Conservation (phyloP, 1,284 basidiomycete species). For the Coniferiporia weirii region DNA sequence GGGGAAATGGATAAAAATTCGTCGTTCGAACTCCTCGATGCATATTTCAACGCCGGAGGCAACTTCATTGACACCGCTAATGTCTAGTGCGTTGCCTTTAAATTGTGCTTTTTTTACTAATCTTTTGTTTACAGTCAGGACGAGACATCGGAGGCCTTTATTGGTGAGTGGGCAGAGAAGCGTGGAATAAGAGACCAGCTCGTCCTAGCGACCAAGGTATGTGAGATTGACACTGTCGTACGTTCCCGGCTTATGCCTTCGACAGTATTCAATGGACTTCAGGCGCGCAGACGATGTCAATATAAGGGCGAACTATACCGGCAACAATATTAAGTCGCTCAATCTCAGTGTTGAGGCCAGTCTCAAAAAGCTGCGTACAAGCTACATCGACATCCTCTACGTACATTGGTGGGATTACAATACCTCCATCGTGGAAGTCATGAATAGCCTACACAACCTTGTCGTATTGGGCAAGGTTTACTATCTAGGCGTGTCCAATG, state of each 20-base stretch:
- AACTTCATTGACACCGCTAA: neutral
- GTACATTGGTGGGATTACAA: conserved; percentile 28
- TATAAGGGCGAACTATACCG: conserved; percentile 29
- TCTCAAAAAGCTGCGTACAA: conserved; percentile 30
- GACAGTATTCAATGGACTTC: conserved; percentile 30
- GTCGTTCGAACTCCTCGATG: conserved; percentile 21
- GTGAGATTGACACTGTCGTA: conserved; percentile 11
- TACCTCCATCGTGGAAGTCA: conserved; percentile 24
- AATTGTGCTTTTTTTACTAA: neutral
- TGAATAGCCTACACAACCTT: conserved; percentile 26
- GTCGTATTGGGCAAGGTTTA: conserved; percentile 38
- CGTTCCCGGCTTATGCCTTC: conserved; percentile 20
- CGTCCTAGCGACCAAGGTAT: conserved; percentile 41
- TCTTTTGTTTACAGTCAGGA: conserved; percentile 28
- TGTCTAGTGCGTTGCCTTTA: conserved; percentile 11
- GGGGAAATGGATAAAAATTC: conserved; percentile 11
- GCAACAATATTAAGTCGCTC: conserved; percentile 32
- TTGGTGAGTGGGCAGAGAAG: conserved; percentile 41
- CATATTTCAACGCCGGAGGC: conserved; percentile 17
- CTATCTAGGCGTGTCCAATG: conserved; percentile 30
- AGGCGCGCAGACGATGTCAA: conserved; percentile 20
- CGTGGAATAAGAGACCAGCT: conserved; percentile 42
- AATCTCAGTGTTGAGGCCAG: conserved; percentile 28
- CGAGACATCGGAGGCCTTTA: neutral
- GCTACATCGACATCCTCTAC: neutral